Base-by-base conservation (phyloP, 1,284 basidiomycete species). In the Tetrapyrgos nigripes region DNA sequence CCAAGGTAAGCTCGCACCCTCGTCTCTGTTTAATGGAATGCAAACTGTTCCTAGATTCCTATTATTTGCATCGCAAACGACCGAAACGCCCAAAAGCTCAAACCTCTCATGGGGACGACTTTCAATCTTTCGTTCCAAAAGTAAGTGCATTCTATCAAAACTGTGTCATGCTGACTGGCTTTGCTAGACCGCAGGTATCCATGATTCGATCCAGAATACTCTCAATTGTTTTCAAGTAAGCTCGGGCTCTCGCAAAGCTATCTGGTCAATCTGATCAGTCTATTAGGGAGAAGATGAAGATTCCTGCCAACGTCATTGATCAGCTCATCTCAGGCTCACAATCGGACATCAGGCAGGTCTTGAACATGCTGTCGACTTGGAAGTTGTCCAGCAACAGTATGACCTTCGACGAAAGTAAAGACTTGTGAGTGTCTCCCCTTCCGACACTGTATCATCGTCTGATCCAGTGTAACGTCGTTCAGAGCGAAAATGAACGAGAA, bases 21-120 rank as follows among this genome's bases (percentile, higher is more conserved):
- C 28, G 8, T 23, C 13, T 1, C 3, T 23, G 55, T 43, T 27
- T 40, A 35, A n/a, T n/a, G 53, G 24, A 11, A 47, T 46, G 40
- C 10, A 47, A 43, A n/a, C 23, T 11, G 33, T 21, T 53, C 23
- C 44, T 35, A 96, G 91, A 89, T 98, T 52, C 97, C 97, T 0
- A 95, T 99, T 67, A 98, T 99, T 31, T 96, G 97, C 69, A 98
- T 99, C 64, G 96, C 96, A 60, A 99, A 99, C 69, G 97, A 99
- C 70, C 81, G 85, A 29, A 82, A 83, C 2, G 86, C 89, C 21
- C 92, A 87, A 62, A 99, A 99, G 77, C 86, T 99, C 77, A 97
- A 93, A 73, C 96, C 97, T 0, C 78, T 99, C 3, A 74, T 84
- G 55, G 71, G 75, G 8, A 94, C 90, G 0, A 91, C 93, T 0